Evolutionary conservation across 2,329 filamentous ascomycete genomes (phyloP).

Genomic region (Huntiella decipiens): DNA sequence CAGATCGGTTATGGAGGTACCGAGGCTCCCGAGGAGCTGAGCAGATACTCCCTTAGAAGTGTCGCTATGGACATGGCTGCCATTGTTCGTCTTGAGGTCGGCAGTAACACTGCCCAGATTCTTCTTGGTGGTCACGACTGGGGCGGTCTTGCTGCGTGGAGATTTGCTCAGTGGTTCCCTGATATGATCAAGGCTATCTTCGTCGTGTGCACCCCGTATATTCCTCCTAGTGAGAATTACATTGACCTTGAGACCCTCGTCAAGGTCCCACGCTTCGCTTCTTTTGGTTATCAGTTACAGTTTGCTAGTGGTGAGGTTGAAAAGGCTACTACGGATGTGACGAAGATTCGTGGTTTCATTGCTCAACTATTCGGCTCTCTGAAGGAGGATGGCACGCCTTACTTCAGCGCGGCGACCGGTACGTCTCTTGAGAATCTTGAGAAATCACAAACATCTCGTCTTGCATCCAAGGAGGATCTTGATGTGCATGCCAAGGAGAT

Average conservation of each 20-base stretch:
- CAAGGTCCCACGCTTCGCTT: conserved; percentile 33
- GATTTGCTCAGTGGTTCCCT: conserved; percentile 54
- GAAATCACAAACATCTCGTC: conserved; percentile 38
- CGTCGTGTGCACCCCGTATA: conserved; percentile 61
- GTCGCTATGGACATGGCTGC: conserved; percentile 57
- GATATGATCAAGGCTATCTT: conserved; percentile 57
- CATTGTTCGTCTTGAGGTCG: conserved; percentile 38
- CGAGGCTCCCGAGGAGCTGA: conserved; percentile 41
- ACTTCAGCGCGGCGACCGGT: conserved; percentile 39
- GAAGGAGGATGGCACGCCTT: conserved; percentile 12
- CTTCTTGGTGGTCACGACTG: conserved; percentile 87
- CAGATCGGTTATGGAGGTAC: conserved; percentile 74
- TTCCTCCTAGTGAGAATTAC: conserved; percentile 31
- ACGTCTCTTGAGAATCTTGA: conserved; percentile 39
- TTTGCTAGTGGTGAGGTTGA: conserved; percentile 52
- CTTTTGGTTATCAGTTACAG: conserved; percentile 73
- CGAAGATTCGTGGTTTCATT: conserved; percentile 51
- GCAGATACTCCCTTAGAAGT: conserved; percentile 51
- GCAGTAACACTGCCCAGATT: conserved; percentile 30
- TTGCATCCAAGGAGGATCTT: conserved; percentile 51
- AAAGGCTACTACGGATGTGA: conserved; percentile 32
- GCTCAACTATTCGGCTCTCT: conserved; percentile 47
- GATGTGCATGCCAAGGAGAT: conserved; percentile 62
- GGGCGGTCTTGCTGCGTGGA: conserved; percentile 64
- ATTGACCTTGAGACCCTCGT: conserved; percentile 41